Evolutionary conservation across 225 moss, liverwort and hornwort species (phyloP).

Genomic region (Polytrichum commune): DNA sequence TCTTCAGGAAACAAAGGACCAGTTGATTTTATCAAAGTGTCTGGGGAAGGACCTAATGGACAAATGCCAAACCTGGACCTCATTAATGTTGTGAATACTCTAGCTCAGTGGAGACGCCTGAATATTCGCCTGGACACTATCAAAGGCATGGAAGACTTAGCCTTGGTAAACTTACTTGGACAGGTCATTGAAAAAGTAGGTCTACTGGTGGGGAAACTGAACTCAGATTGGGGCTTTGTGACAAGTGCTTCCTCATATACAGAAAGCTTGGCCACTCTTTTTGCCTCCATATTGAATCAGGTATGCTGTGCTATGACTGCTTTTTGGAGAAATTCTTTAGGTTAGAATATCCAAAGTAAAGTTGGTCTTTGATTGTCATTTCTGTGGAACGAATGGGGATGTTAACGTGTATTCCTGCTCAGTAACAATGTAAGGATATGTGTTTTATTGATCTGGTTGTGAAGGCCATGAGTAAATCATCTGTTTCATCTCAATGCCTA

Average conservation of each 20-base stretch:
- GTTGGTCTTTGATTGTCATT: too few relatives aligned
- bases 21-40: slow-evolving; percentile 54
- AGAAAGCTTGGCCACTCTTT: slow-evolving; percentile 68
- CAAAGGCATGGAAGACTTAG: slow-evolving; percentile 35
- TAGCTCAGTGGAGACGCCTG: slow-evolving; percentile 82
- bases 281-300: slow-evolving; percentile 52
- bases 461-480: too few relatives aligned
- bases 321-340: not conserved
- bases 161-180: slow-evolving; percentile 42
- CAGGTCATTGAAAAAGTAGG: slow-evolving; percentile 40
- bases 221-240: slow-evolving; percentile 62
- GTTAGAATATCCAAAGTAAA: too few relatives aligned
- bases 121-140: slow-evolving; percentile 59
- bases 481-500: too few relatives aligned
- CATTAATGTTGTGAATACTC: slow-evolving; percentile 72
- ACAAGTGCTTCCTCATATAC: slow-evolving; percentile 62
- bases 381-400: too few relatives aligned
- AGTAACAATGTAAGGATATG: too few relatives aligned
- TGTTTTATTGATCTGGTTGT: too few relatives aligned
- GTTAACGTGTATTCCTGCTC: too few relatives aligned
- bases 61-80: slow-evolving; percentile 98
- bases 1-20: slow-evolving; percentile 33
- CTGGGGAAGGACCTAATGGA: slow-evolving; percentile 92
- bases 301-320: slow-evolving; percentile 11
- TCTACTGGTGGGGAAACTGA: slow-evolving; percentile 43